Base-by-base conservation (phyloP, 2,329 filamentous ascomycete species). In the Reticulascus tulasneorum region DNA sequence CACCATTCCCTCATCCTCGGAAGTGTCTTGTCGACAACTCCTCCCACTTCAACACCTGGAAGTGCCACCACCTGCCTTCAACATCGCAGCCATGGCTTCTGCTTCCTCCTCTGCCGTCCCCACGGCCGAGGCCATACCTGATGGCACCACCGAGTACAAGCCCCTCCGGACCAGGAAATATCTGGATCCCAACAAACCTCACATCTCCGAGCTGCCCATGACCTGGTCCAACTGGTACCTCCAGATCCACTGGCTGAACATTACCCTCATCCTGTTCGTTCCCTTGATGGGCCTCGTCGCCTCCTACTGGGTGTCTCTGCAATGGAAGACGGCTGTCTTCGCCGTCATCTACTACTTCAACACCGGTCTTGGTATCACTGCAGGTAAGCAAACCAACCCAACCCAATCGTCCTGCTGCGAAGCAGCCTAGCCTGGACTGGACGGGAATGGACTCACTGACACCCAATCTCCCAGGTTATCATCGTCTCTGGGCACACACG, bases 191-290 rank as follows among this genome's bases (percentile, higher is more conserved):
- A 69, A 82, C 70, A 94, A 94, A 69, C 76, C 83, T 55, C 88
- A 94, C 64, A 93, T 94, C 64, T 80, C 86, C 47, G 88, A 94
- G 47, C 77, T 78, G 46, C 84, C 85, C 39, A 82, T 94, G 51
- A 94, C 86, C 42, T 75, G 72, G 63, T 69, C 73, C 54, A 95
- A 94, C 71, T 93, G 86, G 86, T 82, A 89, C 67, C 84, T 90
- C 68, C 89, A 95, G 59, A 76, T 95, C 71, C 89, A 94, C 75
- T 95, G 89, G 88, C 75, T 95, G 49, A 95, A 94, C 63, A 82
- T 86, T 45, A 75, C 73, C 45, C 76, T 95, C 59, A 91, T 94
- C 59, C 63, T 94, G 47, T 72, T 84, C 49, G 75, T 94, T 29
- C 89, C 90, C 26, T 44, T 90, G 30, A 70, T 77, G 39, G 89